Evolutionary conservation across 1,139 yeast species (phyloP), one percentile per base, ranked within the genome.

Genomic region (Taphrina betulina): DNA sequence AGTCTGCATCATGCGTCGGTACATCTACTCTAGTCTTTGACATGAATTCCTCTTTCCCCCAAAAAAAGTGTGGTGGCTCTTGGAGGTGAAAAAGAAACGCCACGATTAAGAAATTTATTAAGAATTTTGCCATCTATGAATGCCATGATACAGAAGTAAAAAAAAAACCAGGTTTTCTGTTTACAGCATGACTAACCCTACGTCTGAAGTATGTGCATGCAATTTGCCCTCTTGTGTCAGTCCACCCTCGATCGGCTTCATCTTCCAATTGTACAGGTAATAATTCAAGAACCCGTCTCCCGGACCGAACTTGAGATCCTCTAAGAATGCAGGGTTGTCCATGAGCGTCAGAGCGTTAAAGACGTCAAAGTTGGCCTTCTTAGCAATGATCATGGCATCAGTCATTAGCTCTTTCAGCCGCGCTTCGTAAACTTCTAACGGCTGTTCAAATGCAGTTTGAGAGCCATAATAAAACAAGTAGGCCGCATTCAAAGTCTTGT

Each of bases 261-360:
- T 83, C 67, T 77, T 82, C 74, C 90, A 92, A 70, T 92, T 92
- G 77, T 92, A 94, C 65, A 94, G 73, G 68, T 92, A 92, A 69
- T 85, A 94, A 71, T 92, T 86, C 67, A 92, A 77, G 68, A 79
- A 79, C 0, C 98, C 99, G 69, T 92, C 97, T 42, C 99, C 99
- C 50, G 82, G 80, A 22, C 96, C 96, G 69, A 94, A 92, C 68
- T 88, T 87, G 71, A 87, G 77, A 51, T 85, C 82, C 36, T 86
- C 84, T 63, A 92, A 74, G 71, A 92, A 88, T 60, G 82, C 72
- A 7, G 89, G 79, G 68, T 92, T 94, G 68, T 92, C 98, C 71
- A 90, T 95, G 10, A 89, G 77, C 0, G 96, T 82, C 60, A 92
- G 76, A 14, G 96, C 95, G 68, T 92, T 92, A 77, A 90, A 88